Base-by-base conservation (phyloP, 306 rosid genomes). In the Senna tora region DNA sequence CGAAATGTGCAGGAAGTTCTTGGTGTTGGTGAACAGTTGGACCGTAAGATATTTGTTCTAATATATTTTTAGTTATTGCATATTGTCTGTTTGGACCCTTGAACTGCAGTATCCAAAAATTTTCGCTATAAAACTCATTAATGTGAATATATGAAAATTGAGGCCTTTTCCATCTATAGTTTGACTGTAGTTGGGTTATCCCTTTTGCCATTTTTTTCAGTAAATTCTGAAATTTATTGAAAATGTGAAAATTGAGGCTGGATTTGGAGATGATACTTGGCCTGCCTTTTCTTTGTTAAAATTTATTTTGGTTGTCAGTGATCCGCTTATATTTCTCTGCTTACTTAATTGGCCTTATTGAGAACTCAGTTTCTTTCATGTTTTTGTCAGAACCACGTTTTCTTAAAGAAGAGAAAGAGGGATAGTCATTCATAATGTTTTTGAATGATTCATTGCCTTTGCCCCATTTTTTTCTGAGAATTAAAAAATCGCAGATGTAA, bases 1-100 rank as follows among this genome's bases (percentile, higher is more conserved):
- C 96, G 99, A 19, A 95, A 95, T 85, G 99, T 95, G 83, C 99
- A 91, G 85, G 99, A 95, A 78, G 97, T 95, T 83, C 96, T 95
- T 75, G 99, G 99, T 79, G 99, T 95, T 72, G 99, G 99, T 57
- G 97, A 95, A 88, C 95, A 91, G 83, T 87, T 95, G 91, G 97
- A 95, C 80, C 97, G 99, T 95, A 91, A 88, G 99, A 60, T 50
- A 60, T 72, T 83, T 57, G 33, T 74, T 69, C 64, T 49, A 1
- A 25, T 25, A 25, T 25, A 76, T 45, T 82, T 36, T 45, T 74
- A 52, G 32, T 74, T 61, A 33, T 67, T 28, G 47, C 41, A 41
- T 65, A 73, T 69, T 71, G 12, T 58, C 54, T 77, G 36, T 65
- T 65, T 50, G 57, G 51, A 45, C 70, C 54, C 65, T 59, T 73